phyloP scores from a whole-genome alignment of 2,329 filamentous ascomycete genomes.

The Calonectria crousiana region DNA sequence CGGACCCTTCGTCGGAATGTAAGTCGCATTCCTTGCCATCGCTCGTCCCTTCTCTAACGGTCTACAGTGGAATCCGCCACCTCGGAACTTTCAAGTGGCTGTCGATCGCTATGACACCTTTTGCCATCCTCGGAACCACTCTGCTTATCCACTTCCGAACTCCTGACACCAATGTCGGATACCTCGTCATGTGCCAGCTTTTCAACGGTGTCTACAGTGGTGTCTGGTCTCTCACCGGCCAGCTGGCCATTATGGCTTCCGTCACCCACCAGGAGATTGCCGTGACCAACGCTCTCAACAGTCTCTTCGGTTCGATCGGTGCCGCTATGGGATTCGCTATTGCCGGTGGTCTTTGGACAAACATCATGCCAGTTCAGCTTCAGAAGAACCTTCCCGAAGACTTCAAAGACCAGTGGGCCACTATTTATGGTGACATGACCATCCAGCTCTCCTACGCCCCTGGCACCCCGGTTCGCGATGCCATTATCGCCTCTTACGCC shows the following conservation, averaged over 20 bases:
- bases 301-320: slow-evolving; percentile 46
- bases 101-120: slow-evolving; percentile 52
- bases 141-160: slow-evolving; percentile 58
- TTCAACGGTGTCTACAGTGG: slow-evolving; percentile 62
- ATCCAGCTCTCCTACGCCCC: slow-evolving; percentile 64
- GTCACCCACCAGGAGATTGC: slow-evolving; percentile 49
- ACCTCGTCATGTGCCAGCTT: slow-evolving; percentile 69
- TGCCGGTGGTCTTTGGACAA: slow-evolving; percentile 49
- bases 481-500: slow-evolving; percentile 70
- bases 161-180: slow-evolving; percentile 51
- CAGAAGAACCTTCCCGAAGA: slow-evolving; percentile 61
- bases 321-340: slow-evolving; percentile 48
- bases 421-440: slow-evolving; percentile 66
- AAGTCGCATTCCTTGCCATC: slow-evolving; percentile 14
- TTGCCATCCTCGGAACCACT: slow-evolving; percentile 56
- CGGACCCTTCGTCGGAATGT: slow-evolving; percentile 60
- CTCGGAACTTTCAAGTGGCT: slow-evolving; percentile 54
- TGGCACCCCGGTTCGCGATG: slow-evolving; percentile 60
- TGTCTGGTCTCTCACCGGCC: slow-evolving; percentile 58
- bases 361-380: slow-evolving; percentile 56
- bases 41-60: neutral
- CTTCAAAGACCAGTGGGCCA: slow-evolving; percentile 51
- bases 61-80: slow-evolving; percentile 27
- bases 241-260: slow-evolving; percentile 46
- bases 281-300: slow-evolving; percentile 46